A percentile compares a stretch with the other conserved stretches of the same genome.
Evolutionary conservation across 768 basidiomycete genomes (phyloP).

Genomic region (Daedaleopsis nitida): DNA sequence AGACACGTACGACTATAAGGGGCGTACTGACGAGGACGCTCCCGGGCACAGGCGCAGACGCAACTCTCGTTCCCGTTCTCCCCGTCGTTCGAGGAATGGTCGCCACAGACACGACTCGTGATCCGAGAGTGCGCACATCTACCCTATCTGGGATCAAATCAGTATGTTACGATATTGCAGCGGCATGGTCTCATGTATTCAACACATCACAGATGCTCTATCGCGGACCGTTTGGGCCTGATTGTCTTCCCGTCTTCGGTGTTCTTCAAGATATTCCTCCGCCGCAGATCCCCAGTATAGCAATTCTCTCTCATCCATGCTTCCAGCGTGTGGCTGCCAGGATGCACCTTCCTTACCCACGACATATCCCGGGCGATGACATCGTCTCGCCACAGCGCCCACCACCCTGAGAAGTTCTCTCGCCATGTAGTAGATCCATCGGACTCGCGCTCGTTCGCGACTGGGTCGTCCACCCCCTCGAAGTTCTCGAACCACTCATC

Average conservation of each 20-base stretch:
- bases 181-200: background rate
- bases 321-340: conserved; percentile 38
- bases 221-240: conserved; percentile 3
- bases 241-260: conserved; percentile 24
- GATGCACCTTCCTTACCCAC: conserved; percentile 44
- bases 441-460: conserved; percentile 4
- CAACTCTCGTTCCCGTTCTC: conserved; percentile 34
- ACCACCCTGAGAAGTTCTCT: conserved; percentile 46
- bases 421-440: conserved; percentile 14
- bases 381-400: conserved; percentile 46
- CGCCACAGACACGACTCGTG: background rate
- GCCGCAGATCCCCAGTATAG: conserved; percentile 29
- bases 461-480: conserved; percentile 8
- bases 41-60: conserved; percentile 3
- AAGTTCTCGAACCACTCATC: conserved; percentile 16
- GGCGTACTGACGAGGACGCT: background rate
- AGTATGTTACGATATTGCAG: background rate
- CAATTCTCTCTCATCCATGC: conserved; percentile 42
- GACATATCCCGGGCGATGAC: conserved; percentile 46
- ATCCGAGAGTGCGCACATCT: background rate
- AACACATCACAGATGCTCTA: background rate
- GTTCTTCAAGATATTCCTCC: conserved; percentile 25
- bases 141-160: background rate
- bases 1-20: background rate
- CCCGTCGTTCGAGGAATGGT: conserved; percentile 6